Base-by-base conservation (phyloP, 2,329 filamentous ascomycete species). In the Uncinocarpus reesii region DNA sequence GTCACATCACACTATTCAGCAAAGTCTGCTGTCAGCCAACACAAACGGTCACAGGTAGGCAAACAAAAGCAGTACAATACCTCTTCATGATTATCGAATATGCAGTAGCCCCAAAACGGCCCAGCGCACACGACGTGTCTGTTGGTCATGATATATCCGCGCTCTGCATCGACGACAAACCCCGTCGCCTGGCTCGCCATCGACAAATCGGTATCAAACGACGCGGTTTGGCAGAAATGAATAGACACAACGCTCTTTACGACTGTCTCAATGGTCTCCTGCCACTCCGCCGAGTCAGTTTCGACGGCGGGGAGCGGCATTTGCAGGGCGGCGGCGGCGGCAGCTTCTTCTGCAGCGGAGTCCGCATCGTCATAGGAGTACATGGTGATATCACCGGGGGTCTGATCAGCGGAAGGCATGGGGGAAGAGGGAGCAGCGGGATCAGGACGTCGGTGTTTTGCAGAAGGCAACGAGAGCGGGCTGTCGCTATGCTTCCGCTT, bases 181-280 rank as follows among this genome's bases (percentile, higher is more conserved):
- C 92, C 92, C 0, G 92, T 98, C 2, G 92, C 92, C 71, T 98
- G 92, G 60, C 88, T 95, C 15, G 87, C 87, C 65, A 94, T 77
- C 5, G 92, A 92, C 23, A 86, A 74, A 59, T 98, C 92, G n/a
- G 92, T 96, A 65, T 98, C 92, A 65, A 98, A 98, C 20, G 90
- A 89, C 65, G 86, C 94, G 0, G 92, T 95, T 74, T 95, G 88
- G 65, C 90, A 96, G 71, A 98, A 98, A 57, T 94, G 85, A 60
- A 98, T 96, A n/a, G 90, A 95, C 42, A 98, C 92, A 15, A 96
- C 92, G 58, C 89, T 95, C 63, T 84, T 82, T 47, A 98, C 89
- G 2, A 98, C 92, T 53, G 81, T 83, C 67, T 95, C 89, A 52
- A 96, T 94, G 0, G 89, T 95, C 43, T 82, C 84, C 68, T 96